These are phyloP conservation scores for Lumnitzera racemosa DNA, from an alignment of 345 rosid species.

Conservation along the genomic window DNA sequence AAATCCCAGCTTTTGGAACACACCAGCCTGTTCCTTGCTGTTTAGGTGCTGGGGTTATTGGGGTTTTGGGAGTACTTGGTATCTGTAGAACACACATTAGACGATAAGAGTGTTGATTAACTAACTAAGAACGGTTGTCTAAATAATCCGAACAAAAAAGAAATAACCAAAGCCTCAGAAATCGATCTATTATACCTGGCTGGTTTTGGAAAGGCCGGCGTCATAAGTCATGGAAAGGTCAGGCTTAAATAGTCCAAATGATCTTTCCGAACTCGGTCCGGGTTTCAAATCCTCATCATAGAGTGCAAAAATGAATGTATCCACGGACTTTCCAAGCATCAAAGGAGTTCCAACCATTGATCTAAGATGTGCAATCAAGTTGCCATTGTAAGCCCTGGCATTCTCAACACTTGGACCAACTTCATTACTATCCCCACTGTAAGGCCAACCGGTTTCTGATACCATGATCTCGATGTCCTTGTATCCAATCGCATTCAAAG, in stretches of 20 bases:
- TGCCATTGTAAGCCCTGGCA: slow-evolving; percentile 76
- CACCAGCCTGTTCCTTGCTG: slow-evolving; percentile 51
- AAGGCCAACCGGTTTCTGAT: slow-evolving; percentile 24
- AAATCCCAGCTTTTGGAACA: slow-evolving; percentile 44
- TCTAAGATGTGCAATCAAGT: slow-evolving; percentile 65
- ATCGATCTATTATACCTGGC: slow-evolving; percentile 9
- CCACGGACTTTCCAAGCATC: slow-evolving; percentile 80
- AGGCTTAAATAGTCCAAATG: slow-evolving; percentile 69
- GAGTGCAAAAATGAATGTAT: slow-evolving; percentile 72
- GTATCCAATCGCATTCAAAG: slow-evolving; percentile 6
- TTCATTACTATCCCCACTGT: slow-evolving; percentile 58
- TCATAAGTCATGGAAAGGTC: slow-evolving; percentile 68
- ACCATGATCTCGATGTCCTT: slow-evolving; percentile 9
- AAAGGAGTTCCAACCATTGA: slow-evolving; percentile 72
- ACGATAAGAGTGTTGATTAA: no score
- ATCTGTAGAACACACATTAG: slow-evolving; percentile 11
- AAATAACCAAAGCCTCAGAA: no score
- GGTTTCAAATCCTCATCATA: slow-evolving; percentile 79
- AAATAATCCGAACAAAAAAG: no score
- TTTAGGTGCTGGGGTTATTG: background rate
- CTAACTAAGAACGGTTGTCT: no score
- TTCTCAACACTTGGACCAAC: slow-evolving; percentile 54
- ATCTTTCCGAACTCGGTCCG: slow-evolving; percentile 53
- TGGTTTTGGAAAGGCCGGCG: slow-evolving; percentile 46
- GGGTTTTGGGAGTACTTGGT: slow-evolving; percentile 18